phyloP scores from a whole-genome alignment of 2,329 filamentous ascomycete genomes.

The Sphaerulina vaccinii region DNA sequence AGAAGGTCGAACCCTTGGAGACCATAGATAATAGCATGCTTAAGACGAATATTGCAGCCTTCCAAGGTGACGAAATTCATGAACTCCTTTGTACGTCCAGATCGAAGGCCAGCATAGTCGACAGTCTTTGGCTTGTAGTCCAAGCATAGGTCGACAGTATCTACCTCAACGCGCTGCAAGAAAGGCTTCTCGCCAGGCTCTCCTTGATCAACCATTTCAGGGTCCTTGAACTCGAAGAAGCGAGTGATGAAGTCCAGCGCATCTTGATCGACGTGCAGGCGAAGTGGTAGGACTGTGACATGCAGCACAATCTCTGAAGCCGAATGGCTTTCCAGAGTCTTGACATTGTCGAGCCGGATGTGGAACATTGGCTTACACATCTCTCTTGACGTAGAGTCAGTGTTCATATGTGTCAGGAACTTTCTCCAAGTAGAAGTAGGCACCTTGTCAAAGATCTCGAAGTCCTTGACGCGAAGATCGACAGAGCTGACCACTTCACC shows the following conservation, averaged over 20 bases:
- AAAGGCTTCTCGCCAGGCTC: constrained; percentile 63
- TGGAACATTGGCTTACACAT: constrained; percentile 87
- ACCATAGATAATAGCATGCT: constrained; percentile 89
- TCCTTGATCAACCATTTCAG: constrained; percentile 55
- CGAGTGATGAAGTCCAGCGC: constrained; percentile 94
- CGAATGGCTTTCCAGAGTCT: constrained; percentile 76
- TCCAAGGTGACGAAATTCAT: constrained; percentile 98
- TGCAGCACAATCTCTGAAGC: constrained; percentile 78
- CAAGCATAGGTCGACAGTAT: constrained; percentile 76
- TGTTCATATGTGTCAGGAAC: constrained; percentile 89
- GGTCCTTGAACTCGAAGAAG: constrained; percentile 96
- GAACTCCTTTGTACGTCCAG: constrained; percentile 92
- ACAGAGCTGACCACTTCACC: constrained; percentile 86
- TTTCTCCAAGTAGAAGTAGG: constrained; percentile 98
- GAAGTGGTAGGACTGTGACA: constrained; percentile 74
- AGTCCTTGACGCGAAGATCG: constrained; percentile 74
- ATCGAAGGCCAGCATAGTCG: constrained; percentile 87
- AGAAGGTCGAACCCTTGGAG: constrained; percentile 86
- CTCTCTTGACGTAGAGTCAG: constrained; percentile 75
- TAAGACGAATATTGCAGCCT: constrained; percentile 78
- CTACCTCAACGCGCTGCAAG: constrained; percentile 84
- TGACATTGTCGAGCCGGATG: constrained; percentile 82
- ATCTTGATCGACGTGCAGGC: constrained; percentile 95
- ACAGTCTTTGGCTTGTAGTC: constrained; percentile 99
- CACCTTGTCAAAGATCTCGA: constrained; percentile 92